Conservation (phyloP, 345 rosid species). For the Acer negundo region DNA sequence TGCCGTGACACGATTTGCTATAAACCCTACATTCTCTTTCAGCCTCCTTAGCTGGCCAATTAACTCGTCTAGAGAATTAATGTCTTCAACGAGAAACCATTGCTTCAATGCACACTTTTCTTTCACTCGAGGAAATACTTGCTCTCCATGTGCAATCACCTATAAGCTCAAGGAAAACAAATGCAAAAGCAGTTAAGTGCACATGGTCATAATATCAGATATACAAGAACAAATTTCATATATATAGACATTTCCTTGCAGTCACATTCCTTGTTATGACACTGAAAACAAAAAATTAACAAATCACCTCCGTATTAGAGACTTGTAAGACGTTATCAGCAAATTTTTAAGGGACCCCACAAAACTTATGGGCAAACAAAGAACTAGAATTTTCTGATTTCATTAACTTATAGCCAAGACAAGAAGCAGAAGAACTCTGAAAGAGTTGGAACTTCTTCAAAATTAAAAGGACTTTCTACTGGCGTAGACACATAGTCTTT, state of each 20-base stretch:
- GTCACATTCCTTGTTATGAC: neutral
- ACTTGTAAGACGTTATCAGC: neutral
- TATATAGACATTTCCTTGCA: conserved; percentile 12
- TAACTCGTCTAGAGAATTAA: conserved; percentile 70
- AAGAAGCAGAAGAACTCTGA: neutral
- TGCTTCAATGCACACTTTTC: conserved; percentile 72
- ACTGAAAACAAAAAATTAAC: neutral
- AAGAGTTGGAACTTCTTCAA: neutral
- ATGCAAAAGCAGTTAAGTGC: neutral
- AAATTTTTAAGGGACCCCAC: neutral
- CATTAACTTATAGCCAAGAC: neutral
- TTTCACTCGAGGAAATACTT: conserved; percentile 90
- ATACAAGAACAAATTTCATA: neutral
- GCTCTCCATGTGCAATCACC: conserved; percentile 96
- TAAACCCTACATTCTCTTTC: conserved; percentile 89
- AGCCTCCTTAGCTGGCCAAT: conserved; percentile 80
- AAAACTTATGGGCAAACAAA: neutral
- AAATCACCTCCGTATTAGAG: neutral
- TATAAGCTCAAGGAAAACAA: conserved; percentile 18
- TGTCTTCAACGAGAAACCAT: conserved; percentile 78
- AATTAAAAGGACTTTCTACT: neutral
- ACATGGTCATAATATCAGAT: neutral
- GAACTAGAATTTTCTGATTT: neutral
- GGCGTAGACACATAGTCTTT: neutral
- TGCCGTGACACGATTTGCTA: conserved; percentile 89